Evolutionary conservation across 1,284 basidiomycete genomes (phyloP), one percentile per base, ranked within the genome.

Genomic region (Sphaerobolus stellatus): DNA sequence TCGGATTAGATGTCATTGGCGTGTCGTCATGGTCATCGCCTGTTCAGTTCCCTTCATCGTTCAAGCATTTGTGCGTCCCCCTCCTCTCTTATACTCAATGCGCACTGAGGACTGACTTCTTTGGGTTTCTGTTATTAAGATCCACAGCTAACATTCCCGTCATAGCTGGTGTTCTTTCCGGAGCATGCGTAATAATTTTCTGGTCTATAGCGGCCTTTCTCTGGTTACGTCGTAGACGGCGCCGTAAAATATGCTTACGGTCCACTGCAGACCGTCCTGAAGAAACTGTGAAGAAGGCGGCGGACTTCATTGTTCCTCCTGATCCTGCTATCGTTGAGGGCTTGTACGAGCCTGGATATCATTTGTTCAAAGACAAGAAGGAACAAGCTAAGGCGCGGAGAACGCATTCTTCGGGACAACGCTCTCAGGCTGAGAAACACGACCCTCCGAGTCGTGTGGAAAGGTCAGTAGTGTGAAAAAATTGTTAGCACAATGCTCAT

Each of bases 271-370:
- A 64, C 68, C 41, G 63, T 63, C 38, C 65, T 62, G 22, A 66
- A 66, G 61, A 63, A 33, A 8, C 31, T 54, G 24, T 41, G 28
- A 16, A 65, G 52, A 57, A 62, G 48, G 68, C 74, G 36, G 74
- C 78, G 57, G 72, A 72, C 41, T 74, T 81, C 59, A 75, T 85
- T 56, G 78, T 87, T 30, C 84, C 84, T 18, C 84, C 84, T 1
- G 84, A 87, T 64, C 84, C 84, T 20, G 84, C 84, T 33, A 73
- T 86, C 44, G 66, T 85, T 28, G 66, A 78, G 40, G 81, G 80
- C 0, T 43, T 14, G 47, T 65, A 69, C 25, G 61, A 67, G 52
- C 77, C 79, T 1, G 79, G 80, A 20, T 74, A 81, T 60, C 61
- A 65, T 49, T 67, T 71, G 38, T 71, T 74, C 52, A 59, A 66